Percentiles rank a stretch among this genome's conserved stretches.
Evolutionary conservation across 1,139 yeast species (phyloP).

Genomic region (Blastobotrys serpentis): DNA sequence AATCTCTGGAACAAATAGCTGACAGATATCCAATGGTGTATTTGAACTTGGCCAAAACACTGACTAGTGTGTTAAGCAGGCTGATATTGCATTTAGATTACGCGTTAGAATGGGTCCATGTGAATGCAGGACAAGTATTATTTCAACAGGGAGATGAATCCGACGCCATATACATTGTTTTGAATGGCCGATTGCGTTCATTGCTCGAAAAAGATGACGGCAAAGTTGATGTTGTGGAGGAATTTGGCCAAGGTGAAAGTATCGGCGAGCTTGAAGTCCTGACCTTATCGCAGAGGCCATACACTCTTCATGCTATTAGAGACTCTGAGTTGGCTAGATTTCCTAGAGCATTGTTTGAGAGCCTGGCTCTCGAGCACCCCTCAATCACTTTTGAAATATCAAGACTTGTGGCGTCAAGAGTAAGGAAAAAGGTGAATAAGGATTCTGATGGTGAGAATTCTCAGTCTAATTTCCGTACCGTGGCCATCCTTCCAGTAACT

Average conservation of each 20-base stretch:
- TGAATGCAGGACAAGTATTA: slow-evolving; percentile 77
- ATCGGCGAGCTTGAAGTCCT: slow-evolving; percentile 94
- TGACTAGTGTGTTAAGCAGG: slow-evolving; percentile 64
- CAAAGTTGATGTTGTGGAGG: slow-evolving; percentile 54
- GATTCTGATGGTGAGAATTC: slow-evolving; percentile 21
- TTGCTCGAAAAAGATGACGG: slow-evolving; percentile 42
- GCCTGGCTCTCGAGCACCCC: slow-evolving; percentile 80
- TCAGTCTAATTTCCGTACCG: slow-evolving; percentile 63
- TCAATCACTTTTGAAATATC: slow-evolving; percentile 89
- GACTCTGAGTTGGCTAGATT: slow-evolving; percentile 93
- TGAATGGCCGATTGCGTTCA: slow-evolving; percentile 86
- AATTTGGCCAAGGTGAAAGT: slow-evolving; percentile 91
- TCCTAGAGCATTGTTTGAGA: slow-evolving; percentile 84
- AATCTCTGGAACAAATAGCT: slow-evolving; percentile 59
- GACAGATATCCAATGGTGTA: slow-evolving; percentile 77
- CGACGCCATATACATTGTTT: slow-evolving; percentile 85
- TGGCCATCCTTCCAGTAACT: slow-evolving; percentile 78
- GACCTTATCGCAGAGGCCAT: slow-evolving; percentile 73
- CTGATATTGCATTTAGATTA: slow-evolving; percentile 76
- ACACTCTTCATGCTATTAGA: slow-evolving; percentile 80
- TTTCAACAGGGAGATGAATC: slow-evolving; percentile 85
- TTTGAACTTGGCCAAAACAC: slow-evolving; percentile 70
- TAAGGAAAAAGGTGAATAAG: slow-evolving; percentile 36
- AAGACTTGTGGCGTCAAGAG: slow-evolving; percentile 77
- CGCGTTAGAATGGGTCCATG: slow-evolving; percentile 93